These are phyloP conservation scores for Begonia masoniana DNA, from an alignment of 306 rosid genomes.

Conservation along the genomic window DNA sequence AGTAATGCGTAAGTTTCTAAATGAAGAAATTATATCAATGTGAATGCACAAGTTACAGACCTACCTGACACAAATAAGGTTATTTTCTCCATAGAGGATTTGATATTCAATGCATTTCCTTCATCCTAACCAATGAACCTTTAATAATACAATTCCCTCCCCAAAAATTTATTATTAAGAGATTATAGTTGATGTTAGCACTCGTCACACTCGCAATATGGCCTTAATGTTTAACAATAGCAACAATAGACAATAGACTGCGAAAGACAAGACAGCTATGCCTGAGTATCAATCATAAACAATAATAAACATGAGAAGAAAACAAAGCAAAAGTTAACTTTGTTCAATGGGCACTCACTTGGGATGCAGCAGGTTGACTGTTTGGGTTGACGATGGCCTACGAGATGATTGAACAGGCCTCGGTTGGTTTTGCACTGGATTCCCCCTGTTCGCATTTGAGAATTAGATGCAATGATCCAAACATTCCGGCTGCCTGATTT, in stretches of 20 bases:
- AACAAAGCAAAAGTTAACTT: slow-evolving; percentile 1
- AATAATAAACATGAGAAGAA: too few relatives aligned
- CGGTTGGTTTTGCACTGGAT: slow-evolving; percentile 44
- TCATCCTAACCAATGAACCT: too few relatives aligned
- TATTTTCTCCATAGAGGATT: too few relatives aligned
- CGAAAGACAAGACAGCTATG: too few relatives aligned
- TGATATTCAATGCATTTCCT: too few relatives aligned
- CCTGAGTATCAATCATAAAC: too few relatives aligned
- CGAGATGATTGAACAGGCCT: slow-evolving; percentile 64
- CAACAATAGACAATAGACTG: too few relatives aligned
- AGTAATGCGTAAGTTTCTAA: slow-evolving; percentile 1
- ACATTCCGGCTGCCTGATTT: slow-evolving; percentile 55
- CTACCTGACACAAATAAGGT: not conserved
- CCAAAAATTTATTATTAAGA: too few relatives aligned
- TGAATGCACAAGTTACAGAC: not conserved
- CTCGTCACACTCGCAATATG: too few relatives aligned
- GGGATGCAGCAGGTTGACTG: slow-evolving; percentile 49
- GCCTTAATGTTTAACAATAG: too few relatives aligned
- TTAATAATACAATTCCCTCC: too few relatives aligned
- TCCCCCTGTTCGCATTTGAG: slow-evolving; percentile 71
- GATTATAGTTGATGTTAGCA: too few relatives aligned
- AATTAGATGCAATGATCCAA: slow-evolving; percentile 60
- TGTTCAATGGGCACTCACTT: slow-evolving; percentile 41
- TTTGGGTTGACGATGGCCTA: slow-evolving; percentile 45
- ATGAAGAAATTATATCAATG: not conserved